These are phyloP conservation scores for Fagopyrum esculentum DNA, from an alignment of 148 eudicot genomes.

Conservation along the genomic window DNA sequence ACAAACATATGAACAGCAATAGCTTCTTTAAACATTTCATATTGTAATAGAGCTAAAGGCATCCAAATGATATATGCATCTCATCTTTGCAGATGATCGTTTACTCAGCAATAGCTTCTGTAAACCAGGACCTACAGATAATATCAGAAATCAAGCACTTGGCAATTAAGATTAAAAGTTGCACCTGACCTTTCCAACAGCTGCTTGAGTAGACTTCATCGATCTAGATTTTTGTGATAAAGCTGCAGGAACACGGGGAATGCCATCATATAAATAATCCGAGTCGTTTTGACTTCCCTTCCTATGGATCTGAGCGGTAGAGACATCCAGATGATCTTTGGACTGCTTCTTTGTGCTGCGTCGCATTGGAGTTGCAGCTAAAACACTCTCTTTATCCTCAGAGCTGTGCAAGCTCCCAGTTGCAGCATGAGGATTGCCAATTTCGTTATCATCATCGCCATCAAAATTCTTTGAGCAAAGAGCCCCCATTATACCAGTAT, in stretches of 20 bases:
- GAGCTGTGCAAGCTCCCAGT: background rate
- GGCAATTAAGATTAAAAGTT: background rate
- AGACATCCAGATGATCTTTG: background rate
- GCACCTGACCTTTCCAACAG: slow-evolving; percentile 39
- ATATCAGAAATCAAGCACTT: background rate
- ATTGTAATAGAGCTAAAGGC: too few species aligned
- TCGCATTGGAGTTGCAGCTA: slow-evolving; percentile 4
- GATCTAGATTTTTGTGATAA: slow-evolving; percentile 58
- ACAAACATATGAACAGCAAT: too few species aligned
- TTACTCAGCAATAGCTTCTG: background rate
- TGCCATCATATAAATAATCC: slow-evolving; percentile 87
- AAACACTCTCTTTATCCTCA: background rate
- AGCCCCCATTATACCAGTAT: slow-evolving; percentile 5
- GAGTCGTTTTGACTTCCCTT: slow-evolving; percentile 20
- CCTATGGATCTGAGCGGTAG: background rate
- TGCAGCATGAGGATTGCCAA: background rate
- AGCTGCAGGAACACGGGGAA: slow-evolving; percentile 52
- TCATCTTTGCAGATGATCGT: background rate
- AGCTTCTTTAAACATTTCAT: too few species aligned
- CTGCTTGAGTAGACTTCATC: slow-evolving; percentile 47
- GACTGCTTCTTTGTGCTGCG: background rate
- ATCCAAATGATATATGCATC: too few species aligned
- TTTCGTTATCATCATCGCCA: background rate
- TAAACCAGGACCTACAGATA: too few species aligned
- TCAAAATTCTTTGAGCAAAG: slow-evolving; percentile 11